A percentile compares a stretch with the other conserved stretches of the same genome.
These are phyloP conservation scores for Mortierella alpina DNA, from an alignment of 192 early-diverging fungal species.

Conservation along the genomic window DNA sequence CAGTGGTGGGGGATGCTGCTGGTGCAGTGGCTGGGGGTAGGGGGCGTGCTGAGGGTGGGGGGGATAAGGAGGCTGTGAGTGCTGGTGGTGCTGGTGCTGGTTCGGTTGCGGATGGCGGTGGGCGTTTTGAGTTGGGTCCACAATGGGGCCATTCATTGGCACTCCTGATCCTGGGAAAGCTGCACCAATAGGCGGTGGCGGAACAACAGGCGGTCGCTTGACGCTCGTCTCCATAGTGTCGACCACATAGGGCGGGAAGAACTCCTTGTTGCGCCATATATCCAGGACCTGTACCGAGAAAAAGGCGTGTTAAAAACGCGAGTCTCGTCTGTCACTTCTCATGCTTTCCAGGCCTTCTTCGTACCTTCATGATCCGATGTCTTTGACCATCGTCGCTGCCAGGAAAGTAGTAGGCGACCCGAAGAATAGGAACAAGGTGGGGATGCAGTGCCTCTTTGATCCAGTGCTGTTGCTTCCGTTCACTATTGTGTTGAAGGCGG, in stretches of 20 bases:
- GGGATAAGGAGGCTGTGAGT: not conserved
- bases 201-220: slow-evolving; percentile 26
- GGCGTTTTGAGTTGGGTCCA: not conserved
- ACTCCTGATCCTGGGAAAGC: not conserved
- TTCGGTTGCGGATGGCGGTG: slow-evolving; percentile 5
- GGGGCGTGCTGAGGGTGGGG: not conserved
- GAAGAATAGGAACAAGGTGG: slow-evolving; percentile 55
- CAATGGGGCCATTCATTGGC: not conserved
- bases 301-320: not conserved
- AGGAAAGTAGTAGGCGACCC: slow-evolving; percentile 59
- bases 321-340: not conserved
- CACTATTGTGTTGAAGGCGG: slow-evolving; percentile 24
- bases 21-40: not conserved
- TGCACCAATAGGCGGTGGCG: not conserved
- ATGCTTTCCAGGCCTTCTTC: not conserved
- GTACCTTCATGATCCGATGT: slow-evolving; percentile 64
- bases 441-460: slow-evolving; percentile 59
- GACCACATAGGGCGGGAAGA: slow-evolving; percentile 35
- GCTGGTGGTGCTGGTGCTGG: not conserved
- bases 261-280: slow-evolving; percentile 53
- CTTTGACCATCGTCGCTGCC: slow-evolving; percentile 50
- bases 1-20: not conserved
- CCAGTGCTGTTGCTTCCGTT: slow-evolving; percentile 57
- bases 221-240: slow-evolving; percentile 49
- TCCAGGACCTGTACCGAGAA: slow-evolving; percentile 44